Evolutionary conservation across 192 early-diverging fungal genomes (phyloP).

Genomic region (Mortierella claussenii): DNA sequence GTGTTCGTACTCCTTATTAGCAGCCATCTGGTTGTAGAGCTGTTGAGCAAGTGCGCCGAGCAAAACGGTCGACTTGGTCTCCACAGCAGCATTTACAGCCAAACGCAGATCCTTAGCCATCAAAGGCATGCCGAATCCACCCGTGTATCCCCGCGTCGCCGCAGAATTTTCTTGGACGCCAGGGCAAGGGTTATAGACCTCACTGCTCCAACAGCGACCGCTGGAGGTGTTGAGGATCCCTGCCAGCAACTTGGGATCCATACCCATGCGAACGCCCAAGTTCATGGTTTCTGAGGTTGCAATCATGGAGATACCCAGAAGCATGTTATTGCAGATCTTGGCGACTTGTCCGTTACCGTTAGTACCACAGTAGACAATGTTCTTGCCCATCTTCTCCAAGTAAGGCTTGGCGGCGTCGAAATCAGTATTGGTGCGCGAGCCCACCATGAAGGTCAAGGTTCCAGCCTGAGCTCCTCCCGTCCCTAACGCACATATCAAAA

Average conservation of each 20-base stretch:
- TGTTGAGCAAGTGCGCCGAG: conserved; percentile 83
- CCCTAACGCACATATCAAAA: conserved; percentile 54
- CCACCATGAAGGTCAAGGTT: conserved; percentile 98
- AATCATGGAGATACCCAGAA: conserved; percentile 95
- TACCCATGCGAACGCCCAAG: conserved; percentile 86
- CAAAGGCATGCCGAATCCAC: conserved; percentile 89
- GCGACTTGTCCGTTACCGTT: conserved; percentile 90
- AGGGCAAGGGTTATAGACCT: conserved; percentile 92
- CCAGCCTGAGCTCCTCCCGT: conserved; percentile 88
- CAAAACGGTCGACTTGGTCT: conserved; percentile 71
- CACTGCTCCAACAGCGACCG: conserved; percentile 93
- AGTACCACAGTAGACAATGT: conserved; percentile 86
- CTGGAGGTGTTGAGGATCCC: conserved; percentile 90
- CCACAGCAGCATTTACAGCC: conserved; percentile 87
- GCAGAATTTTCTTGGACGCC: conserved; percentile 84
- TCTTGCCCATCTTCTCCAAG: conserved; percentile 86
- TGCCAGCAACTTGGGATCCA: conserved; percentile 87
- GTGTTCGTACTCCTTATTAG: conserved; percentile 69
- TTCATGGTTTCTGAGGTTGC: conserved; percentile 93
- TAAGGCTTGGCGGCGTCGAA: conserved; percentile 74
- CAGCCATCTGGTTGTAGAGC: conserved; percentile 82
- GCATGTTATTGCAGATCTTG: conserved; percentile 98
- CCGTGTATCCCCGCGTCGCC: conserved; percentile 80
- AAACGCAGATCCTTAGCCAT: conserved; percentile 96
- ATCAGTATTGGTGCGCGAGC: conserved; percentile 64